These are phyloP conservation scores for Olyra latifolia DNA, from an alignment of 176 grass and related monocot species.

Conservation along the genomic window DNA sequence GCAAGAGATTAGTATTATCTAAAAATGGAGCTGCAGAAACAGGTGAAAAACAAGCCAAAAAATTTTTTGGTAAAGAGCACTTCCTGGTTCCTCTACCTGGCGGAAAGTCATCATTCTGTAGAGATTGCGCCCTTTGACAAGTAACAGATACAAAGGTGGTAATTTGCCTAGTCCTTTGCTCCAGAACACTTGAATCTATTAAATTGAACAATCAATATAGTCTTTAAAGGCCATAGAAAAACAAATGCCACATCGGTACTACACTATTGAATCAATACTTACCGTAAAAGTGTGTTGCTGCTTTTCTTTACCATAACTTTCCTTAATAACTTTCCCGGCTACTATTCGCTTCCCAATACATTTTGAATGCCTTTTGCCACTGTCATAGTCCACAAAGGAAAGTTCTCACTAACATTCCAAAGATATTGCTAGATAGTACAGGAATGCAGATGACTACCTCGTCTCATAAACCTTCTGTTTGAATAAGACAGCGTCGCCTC, in stretches of 20 bases:
- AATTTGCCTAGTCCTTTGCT: slow-evolving; percentile 59
- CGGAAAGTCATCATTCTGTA: slow-evolving; percentile 74
- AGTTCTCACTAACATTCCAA: not conserved
- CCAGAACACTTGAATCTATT: slow-evolving; percentile 74
- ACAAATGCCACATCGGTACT: not conserved
- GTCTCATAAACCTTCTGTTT: slow-evolving; percentile 67
- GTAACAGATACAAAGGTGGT: slow-evolving; percentile 53
- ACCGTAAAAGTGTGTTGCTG: slow-evolving; percentile 83
- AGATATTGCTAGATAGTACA: not conserved
- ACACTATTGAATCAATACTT: slow-evolving; percentile 28
- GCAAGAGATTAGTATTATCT: not conserved
- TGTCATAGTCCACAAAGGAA: slow-evolving; percentile 5
- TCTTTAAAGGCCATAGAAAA: not conserved
- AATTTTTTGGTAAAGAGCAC: not conserved
- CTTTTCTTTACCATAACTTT: slow-evolving; percentile 77
- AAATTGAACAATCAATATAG: slow-evolving; percentile 17
- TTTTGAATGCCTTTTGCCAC: slow-evolving; percentile 50
- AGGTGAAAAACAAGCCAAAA: not conserved
- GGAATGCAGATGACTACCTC: slow-evolving; percentile 20
- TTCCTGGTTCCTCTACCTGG: slow-evolving; percentile 39
- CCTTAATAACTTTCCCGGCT: slow-evolving; percentile 69
- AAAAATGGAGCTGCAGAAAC: not conserved
- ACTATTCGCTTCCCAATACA: slow-evolving; percentile 59
- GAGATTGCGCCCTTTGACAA: slow-evolving; percentile 75
- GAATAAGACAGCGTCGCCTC: slow-evolving; percentile 59